Base-by-base conservation (phyloP, 257 asterid species). In the Cruciata laevipes region DNA sequence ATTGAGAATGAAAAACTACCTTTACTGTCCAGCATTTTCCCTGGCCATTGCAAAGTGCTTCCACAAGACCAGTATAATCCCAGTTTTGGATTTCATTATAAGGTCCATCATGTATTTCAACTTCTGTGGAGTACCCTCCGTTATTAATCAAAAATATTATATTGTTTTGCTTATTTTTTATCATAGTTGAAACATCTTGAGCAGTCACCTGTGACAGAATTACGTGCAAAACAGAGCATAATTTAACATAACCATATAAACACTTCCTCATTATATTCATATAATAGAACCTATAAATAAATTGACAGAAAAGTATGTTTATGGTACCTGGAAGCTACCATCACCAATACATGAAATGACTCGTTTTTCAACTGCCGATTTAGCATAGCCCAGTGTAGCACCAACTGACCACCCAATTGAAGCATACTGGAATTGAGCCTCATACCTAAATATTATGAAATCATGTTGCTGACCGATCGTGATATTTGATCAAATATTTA, bases 31-130 rank as follows among this genome's bases (percentile, higher is more conserved):
- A 83, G 68, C 88, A 82, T 27, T 85, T 87, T 63, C 92, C 88
- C 68, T 82, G 85, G 5, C 82, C 88, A 8, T 87, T 87, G 57
- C 76, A 74, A 70, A 87, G 71, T 37, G 95, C 95, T n/a, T 87
- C 88, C 3, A 87, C 88, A 16, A 87, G 30, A 3, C 76, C 89
- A 16, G 88, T 81, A 70, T 85, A 85, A 40, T 85, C 77, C 95
- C 89, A 85, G 74, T 87, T 87, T 73, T 87, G 85, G 57, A 87
- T 85, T 70, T 83, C 95, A 53, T 85, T 87, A 25, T 85, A 87
- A 7, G 91, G 95, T 42, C 91, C 91, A 49, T 85, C 89, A 20
- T 85, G 95, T 67, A 85, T 83, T 77, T 85, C 95, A 70, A 85
- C 91, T 66, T 87, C 89, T 40, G 79, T 87, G 32, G 87, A 83